phyloP scores from a whole-genome alignment of 225 moss, liverwort and hornwort genomes.

The Pseudoscleropodium purum region DNA sequence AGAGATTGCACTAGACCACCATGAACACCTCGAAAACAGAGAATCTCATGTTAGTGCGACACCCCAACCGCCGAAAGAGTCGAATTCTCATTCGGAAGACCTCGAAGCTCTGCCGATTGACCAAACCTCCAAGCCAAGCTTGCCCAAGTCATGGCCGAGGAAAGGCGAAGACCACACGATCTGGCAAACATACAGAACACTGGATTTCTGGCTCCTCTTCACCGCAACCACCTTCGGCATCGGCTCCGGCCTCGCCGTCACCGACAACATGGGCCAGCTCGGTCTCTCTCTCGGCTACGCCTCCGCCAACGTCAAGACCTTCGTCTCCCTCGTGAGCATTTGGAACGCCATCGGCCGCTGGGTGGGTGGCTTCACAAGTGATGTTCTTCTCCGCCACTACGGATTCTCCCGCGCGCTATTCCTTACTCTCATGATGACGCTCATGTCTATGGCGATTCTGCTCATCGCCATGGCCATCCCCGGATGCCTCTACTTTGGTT shows the following conservation, averaged over 20 bases:
- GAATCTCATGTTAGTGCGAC: background rate
- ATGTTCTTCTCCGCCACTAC: conserved; percentile 24
- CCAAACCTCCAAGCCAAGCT: background rate
- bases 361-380: conserved; percentile 41
- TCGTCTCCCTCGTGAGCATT: conserved; percentile 70
- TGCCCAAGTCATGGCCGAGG: background rate
- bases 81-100: too few species aligned
- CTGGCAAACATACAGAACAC: conserved; percentile 13
- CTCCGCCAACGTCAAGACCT: conserved; percentile 15
- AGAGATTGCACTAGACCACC: background rate
- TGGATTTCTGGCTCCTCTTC: conserved; percentile 73
- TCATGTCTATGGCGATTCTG: conserved; percentile 24
- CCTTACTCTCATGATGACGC: background rate
- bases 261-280: conserved; percentile 71
- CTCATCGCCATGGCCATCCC: conserved; percentile 31
- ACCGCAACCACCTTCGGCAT: conserved; percentile 41
- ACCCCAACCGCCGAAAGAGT: background rate
- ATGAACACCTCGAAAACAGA: background rate
- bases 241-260: conserved; percentile 47
- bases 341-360: conserved; percentile 74
- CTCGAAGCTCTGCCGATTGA: background rate
- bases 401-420: conserved; percentile 24
- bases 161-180: conserved; percentile 57
- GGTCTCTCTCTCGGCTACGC: conserved; percentile 55
- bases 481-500: conserved; percentile 32